Percentiles rank a stretch among this genome's conserved stretches.
Conservation (phyloP, 176 grass and related monocot genomes). For the Avena sativa region DNA sequence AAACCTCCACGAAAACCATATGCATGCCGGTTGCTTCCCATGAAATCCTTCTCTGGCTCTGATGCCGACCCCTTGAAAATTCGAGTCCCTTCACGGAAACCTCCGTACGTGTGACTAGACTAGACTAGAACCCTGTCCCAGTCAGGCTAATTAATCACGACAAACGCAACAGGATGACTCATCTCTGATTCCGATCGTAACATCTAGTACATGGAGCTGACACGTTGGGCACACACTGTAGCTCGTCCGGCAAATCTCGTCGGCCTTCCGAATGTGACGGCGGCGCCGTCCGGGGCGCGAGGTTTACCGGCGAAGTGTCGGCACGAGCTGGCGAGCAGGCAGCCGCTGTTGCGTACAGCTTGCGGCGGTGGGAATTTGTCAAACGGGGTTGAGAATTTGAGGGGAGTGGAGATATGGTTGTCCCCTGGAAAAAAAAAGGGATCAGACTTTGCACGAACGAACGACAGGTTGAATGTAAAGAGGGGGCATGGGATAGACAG, state of each 20-base stretch:
- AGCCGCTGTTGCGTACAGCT: background rate
- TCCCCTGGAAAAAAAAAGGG: background rate
- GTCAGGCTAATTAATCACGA: background rate
- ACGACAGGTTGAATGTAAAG: background rate
- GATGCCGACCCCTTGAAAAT: constrained; percentile 3
- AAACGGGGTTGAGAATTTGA: background rate
- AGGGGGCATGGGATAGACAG: background rate
- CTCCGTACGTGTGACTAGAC: background rate
- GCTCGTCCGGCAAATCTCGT: too few relatives aligned
- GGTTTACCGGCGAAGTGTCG: constrained; percentile 45
- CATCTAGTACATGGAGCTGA: too few relatives aligned
- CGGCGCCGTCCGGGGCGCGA: background rate
- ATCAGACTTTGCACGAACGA: background rate
- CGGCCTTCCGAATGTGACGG: too few relatives aligned
- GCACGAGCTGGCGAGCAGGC: background rate
- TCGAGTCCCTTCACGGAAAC: background rate
- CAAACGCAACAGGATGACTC: too few relatives aligned
- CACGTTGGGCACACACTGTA: too few relatives aligned
- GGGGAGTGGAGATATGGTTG: constrained; percentile 12
- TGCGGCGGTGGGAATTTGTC: background rate
- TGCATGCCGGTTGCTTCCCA: background rate
- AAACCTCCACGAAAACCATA: too few relatives aligned
- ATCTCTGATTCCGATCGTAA: too few relatives aligned
- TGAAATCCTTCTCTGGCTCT: background rate
- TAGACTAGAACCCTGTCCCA: background rate